Base-by-base conservation (phyloP, 768 basidiomycete species). In the Serendipita sp. region DNA sequence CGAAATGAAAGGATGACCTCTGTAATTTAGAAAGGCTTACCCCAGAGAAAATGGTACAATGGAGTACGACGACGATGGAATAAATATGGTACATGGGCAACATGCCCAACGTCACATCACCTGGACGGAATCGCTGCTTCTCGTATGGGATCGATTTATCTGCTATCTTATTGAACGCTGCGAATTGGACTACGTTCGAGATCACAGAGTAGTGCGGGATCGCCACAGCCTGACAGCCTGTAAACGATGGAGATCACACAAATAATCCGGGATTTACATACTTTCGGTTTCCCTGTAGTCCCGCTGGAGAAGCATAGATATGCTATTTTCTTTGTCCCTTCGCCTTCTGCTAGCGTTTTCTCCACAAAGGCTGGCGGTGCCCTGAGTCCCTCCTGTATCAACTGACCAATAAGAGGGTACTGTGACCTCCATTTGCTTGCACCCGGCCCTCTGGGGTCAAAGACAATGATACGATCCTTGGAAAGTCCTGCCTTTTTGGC, bases 261-360 rank as follows among this genome's bases (percentile, higher is more conserved):
- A 45, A 16, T 16, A 45, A 35, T 18, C 64, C 11, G 34, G 44
- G n/a, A 15, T 38, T 4, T 11, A 13, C 54, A 24, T 37, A 69
- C 68, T 60, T 70, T 70, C 0, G 88, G 87, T 66, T 76, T 81
- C 0, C 88, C 87, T 1, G 88, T 89, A 0, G 87, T 89, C 28
- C 85, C 85, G 24, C 86, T 87, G 0, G 86, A 88, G 70, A 88
- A 88, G 70, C 79, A 83, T 32, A 88, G 73, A 66, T 88, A 82
- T 0, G 88, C 87, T 13, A 88, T 70, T 70, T 86, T 89, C 10
- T 79, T 84, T 72, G 77, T 86, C 16, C 76, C 86, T 73, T 89
- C 87, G 1, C 84, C 84, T 0, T 78, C 77, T 2, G 66, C 71
- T 46, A 89, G 72, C 41, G 68, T 76, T 34, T 79, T 75, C 70